Percentiles rank a stretch among this genome's conserved stretches.
These are phyloP conservation scores for Waltergamsia citrina DNA, from an alignment of 2,329 filamentous ascomycete genomes.

Conservation along the genomic window DNA sequence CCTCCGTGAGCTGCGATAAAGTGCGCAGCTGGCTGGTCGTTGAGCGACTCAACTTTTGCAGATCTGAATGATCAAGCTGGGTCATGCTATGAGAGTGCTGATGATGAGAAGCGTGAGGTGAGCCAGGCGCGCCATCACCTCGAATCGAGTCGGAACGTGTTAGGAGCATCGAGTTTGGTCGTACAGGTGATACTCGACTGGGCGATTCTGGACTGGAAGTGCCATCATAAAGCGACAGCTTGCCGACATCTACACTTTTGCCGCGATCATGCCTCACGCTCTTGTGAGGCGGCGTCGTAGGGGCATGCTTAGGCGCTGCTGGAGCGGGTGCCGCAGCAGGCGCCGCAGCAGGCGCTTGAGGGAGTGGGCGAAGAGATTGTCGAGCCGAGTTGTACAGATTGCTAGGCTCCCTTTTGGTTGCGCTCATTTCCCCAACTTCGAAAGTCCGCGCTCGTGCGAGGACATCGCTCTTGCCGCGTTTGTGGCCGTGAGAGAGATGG, in stretches of 20 bases:
- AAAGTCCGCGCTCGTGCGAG: slow-evolving; percentile 40
- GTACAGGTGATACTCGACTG: slow-evolving; percentile 29
- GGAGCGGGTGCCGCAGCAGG: slow-evolving; percentile 25
- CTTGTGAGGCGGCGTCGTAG: slow-evolving; percentile 11
- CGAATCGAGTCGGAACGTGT: slow-evolving; percentile 46
- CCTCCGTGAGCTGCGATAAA: slow-evolving; percentile 72
- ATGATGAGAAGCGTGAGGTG: slow-evolving; percentile 18
- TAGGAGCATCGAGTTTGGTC: slow-evolving; percentile 54
- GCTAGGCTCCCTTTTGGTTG: slow-evolving; percentile 37
- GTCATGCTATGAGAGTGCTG: slow-evolving; percentile 21
- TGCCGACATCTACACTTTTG: slow-evolving; percentile 55
- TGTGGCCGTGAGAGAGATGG: slow-evolving; percentile 46
- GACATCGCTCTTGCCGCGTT: slow-evolving; percentile 68
- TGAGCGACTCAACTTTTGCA: slow-evolving; percentile 76
- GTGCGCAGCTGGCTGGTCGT: slow-evolving; percentile 84
- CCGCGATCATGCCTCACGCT: slow-evolving; percentile 42
- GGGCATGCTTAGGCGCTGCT: too few species aligned
- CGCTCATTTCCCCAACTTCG: slow-evolving; percentile 31
- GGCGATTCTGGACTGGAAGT: slow-evolving; percentile 28
- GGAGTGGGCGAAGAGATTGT: slow-evolving; percentile 67
- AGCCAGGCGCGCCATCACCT: slow-evolving; percentile 19
- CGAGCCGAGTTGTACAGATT: slow-evolving; percentile 64
- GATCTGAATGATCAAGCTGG: slow-evolving; percentile 56
- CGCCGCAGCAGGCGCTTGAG: slow-evolving; percentile 49
- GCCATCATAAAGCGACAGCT: slow-evolving; percentile 35